A percentile compares a stretch with the other conserved stretches of the same genome.
Conservation (phyloP, 331 rosid genomes). For the Rosa hybrid region DNA sequence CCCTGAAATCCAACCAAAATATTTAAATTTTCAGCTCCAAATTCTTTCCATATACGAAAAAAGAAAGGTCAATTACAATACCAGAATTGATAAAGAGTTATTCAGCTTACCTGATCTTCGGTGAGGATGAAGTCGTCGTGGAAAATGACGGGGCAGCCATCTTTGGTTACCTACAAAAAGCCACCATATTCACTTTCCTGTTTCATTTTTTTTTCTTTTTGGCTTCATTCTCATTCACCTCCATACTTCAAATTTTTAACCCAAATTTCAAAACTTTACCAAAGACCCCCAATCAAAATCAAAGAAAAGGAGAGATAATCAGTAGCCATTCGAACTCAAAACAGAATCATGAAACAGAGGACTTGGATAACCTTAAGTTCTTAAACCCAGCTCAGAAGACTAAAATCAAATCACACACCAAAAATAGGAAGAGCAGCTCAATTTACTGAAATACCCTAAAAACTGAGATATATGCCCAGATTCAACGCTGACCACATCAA, state of each 20-base stretch:
- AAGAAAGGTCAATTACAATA: neutral
- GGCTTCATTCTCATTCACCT: constrained; percentile 21
- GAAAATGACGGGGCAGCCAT: constrained; percentile 48
- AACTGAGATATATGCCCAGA: neutral
- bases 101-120: constrained; percentile 28
- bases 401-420: neutral
- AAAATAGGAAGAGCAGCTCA: neutral
- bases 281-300: constrained; percentile 12
- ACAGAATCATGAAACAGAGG: neutral
- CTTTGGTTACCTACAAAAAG: constrained; percentile 55
- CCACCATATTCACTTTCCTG: constrained; percentile 31
- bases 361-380: neutral
- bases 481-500: neutral
- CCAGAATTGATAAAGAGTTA: neutral
- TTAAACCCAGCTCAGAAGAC: neutral
- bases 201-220: constrained; percentile 15
- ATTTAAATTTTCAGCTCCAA: neutral
- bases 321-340: constrained; percentile 26
- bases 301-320: constrained; percentile 34
- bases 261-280: constrained; percentile 8
- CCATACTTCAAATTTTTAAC: constrained; percentile 19
- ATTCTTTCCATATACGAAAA: neutral
- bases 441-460: constrained; percentile 15
- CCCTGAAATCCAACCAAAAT: constrained; percentile 27
- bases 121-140: constrained; percentile 53